Percentiles rank a stretch among this genome's conserved stretches.
phyloP scores from a whole-genome alignment of 2,329 filamentous ascomycete genomes.

The Fusarium paranaense region DNA sequence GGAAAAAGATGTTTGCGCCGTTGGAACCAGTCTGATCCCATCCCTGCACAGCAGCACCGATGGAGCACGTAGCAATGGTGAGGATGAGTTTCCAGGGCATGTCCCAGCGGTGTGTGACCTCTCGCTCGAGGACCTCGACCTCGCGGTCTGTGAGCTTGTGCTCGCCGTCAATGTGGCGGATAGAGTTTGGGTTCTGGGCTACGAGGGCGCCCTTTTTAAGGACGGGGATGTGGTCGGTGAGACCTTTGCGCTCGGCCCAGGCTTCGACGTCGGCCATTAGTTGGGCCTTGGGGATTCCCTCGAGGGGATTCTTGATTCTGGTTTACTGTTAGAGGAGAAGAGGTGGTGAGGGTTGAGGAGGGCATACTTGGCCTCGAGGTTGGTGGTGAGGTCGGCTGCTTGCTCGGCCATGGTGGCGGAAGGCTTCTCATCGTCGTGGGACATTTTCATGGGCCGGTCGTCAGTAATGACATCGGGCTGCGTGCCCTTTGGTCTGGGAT shows the following conservation, averaged over 20 bases:
- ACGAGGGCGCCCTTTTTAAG: conserved; percentile 69
- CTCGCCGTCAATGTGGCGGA: conserved; percentile 64
- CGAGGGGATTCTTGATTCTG: conserved; percentile 61
- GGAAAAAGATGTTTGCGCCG: conserved; percentile 72
- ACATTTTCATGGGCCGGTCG: conserved; percentile 13
- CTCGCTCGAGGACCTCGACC: conserved; percentile 64
- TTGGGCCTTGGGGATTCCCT: conserved; percentile 61
- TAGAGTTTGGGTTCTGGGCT: conserved; percentile 67
- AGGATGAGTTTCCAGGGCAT: conserved; percentile 72
- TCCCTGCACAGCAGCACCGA: conserved; percentile 75
- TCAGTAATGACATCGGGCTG: conserved; percentile 9
- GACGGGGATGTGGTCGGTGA: conserved; percentile 68
- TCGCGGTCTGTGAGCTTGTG: conserved; percentile 52
- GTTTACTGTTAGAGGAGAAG: not conserved
- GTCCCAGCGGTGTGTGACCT: conserved; percentile 74
- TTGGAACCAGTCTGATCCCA: conserved; percentile 75
- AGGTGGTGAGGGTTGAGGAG: not conserved
- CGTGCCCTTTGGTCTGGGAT: conserved; percentile 15
- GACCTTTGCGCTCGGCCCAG: conserved; percentile 69
- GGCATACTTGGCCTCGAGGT: conserved; percentile 58
- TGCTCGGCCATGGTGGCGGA: conserved; percentile 44
- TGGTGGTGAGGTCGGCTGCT: conserved; percentile 49
- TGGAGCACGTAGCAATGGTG: conserved; percentile 74
- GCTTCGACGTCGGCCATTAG: conserved; percentile 69
- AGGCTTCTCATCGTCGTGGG: conserved; percentile 45